Evolutionary conservation across 805 yeast species (phyloP).

Genomic region (Starmerella stigmatis): DNA sequence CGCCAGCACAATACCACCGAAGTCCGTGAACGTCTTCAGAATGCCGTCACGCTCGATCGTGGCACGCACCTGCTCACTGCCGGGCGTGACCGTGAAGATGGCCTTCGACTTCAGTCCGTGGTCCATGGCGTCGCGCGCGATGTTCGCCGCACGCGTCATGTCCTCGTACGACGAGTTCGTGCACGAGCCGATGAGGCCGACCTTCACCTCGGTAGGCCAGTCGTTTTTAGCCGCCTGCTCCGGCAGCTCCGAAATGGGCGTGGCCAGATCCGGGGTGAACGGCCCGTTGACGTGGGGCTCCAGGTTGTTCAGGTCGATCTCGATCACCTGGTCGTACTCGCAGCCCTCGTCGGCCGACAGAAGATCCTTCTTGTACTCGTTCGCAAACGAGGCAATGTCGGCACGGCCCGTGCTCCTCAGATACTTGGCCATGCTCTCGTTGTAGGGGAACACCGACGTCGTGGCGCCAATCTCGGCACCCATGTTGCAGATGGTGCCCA

Average conservation of each 20-base stretch:
- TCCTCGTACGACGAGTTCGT: conserved; percentile 98
- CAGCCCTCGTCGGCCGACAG: conserved; percentile 85
- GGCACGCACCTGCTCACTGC: conserved; percentile 97
- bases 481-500: conserved; percentile 99
- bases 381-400: conserved; percentile 73
- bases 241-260: conserved; percentile 80
- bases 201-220: conserved; percentile 90
- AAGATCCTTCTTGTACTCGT: conserved; percentile 43
- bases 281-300: conserved; percentile 98
- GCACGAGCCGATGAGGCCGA: conserved; percentile 96
- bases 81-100: conserved; percentile 90
- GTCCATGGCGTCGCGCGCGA: conserved; percentile 78
- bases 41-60: conserved; percentile 95
- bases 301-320: conserved; percentile 75
- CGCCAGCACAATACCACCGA: conserved; percentile 90
- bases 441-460: conserved; percentile 94
- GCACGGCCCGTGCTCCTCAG: conserved; percentile 78
- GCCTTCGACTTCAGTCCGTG: conserved; percentile 90
- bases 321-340: conserved; percentile 86
- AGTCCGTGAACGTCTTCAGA: conserved; percentile 74
- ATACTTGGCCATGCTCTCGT: conserved; percentile 78
- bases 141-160: conserved; percentile 92
- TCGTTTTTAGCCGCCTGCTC: conserved; percentile 71
- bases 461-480: conserved; percentile 99
- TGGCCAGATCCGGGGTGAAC: conserved; percentile 94